These are phyloP conservation scores for Aspergillus persii DNA, from an alignment of 2,329 filamentous ascomycete genomes.

Conservation along the genomic window DNA sequence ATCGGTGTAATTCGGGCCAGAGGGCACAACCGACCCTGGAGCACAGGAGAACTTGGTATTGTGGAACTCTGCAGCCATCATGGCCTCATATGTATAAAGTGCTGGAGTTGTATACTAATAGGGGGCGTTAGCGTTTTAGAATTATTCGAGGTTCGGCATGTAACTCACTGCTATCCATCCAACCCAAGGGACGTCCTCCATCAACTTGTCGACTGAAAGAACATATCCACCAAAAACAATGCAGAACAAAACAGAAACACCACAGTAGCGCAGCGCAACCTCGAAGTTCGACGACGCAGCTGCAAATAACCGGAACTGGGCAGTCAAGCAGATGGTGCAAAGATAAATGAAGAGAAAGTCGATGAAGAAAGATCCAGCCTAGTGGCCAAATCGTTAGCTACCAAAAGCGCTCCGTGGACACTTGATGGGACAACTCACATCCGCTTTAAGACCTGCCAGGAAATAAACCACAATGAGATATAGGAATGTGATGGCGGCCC, in stretches of 20 bases:
- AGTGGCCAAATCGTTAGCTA: not conserved
- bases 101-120: constrained; percentile 45
- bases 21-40: constrained; percentile 55
- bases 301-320: constrained; percentile 62
- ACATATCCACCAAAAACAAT: constrained; percentile 63
- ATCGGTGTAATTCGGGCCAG: constrained; percentile 51
- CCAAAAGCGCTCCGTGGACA: not conserved
- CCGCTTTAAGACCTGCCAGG: constrained; percentile 44
- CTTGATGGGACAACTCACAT: constrained; percentile 18
- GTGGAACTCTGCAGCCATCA: constrained; percentile 62
- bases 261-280: constrained; percentile 60
- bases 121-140: constrained; percentile 15
- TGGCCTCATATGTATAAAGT: constrained; percentile 61
- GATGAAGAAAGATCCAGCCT: constrained; percentile 61
- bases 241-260: constrained; percentile 57
- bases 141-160: not conserved
- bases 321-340: constrained; percentile 57
- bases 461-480: constrained; percentile 63
- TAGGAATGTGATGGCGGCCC: constrained; percentile 52
- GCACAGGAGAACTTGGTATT: constrained; percentile 55
- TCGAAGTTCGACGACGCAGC: constrained; percentile 60
- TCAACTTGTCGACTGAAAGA: constrained; percentile 57
- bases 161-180: constrained; percentile 50
- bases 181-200: constrained; percentile 59
- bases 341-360: constrained; percentile 60